Evolutionary conservation across 1,284 basidiomycete genomes (phyloP), one percentile per base, ranked within the genome.

Genomic region (Melampsora americana): DNA sequence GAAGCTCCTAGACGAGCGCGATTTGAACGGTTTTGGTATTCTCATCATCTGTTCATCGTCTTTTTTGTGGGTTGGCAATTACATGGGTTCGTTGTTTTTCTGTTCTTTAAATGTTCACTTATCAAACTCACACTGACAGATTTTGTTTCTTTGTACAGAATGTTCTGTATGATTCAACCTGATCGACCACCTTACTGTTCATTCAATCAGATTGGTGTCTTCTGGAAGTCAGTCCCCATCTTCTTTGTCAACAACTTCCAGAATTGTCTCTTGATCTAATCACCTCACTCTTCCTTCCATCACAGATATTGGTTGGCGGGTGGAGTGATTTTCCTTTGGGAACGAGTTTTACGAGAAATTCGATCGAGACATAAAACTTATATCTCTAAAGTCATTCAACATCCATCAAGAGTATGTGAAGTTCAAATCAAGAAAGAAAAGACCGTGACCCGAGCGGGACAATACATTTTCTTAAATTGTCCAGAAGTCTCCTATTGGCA

Each of bases 91-190:
- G 66, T 64, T 14, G 3, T 9, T 20, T 42, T 14, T 44, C 64
- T 35, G 0, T 35, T 50, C 30, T 3, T 11, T 18, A n/a, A n/a
- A n/a, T n/a, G n/a, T n/a, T n/a, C n/a, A n/a, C n/a, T n/a, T n/a
- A n/a, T n/a, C n/a, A n/a, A n/a, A n/a, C n/a, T n/a, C n/a, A n/a
- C n/a, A n/a, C n/a, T n/a, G n/a, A n/a, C n/a, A n/a, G n/a, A n/a
- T n/a, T n/a, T n/a, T n/a, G 16, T 61, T 46, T 35, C n/a, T 64
- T 56, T 72, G 6, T 26, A 59, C 82, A 92, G 93, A 72, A 91
- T 94, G 90, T 93, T 93, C 87, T 94, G 92, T 83, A 92, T 92
- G 90, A 91, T 92, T 83, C 85, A 92, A 84, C 92, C 92, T n/a
- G 92, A 94, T 83, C 86, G 90, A 70, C 87, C 90, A 0, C 92